Conservation (phyloP, 2,329 filamentous ascomycete species). For the Fusarium clavum region DNA sequence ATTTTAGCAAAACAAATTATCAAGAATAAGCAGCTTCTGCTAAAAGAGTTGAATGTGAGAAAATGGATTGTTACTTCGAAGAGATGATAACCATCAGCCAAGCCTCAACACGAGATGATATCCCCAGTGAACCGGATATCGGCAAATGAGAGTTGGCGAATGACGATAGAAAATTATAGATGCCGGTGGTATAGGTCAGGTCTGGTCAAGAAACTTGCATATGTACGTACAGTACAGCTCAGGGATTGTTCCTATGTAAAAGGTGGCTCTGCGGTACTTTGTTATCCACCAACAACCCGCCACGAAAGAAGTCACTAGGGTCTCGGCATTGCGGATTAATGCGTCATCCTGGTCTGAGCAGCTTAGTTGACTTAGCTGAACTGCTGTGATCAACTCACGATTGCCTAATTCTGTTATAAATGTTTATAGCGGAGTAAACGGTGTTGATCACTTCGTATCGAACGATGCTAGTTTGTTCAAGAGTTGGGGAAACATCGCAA, state of each 20-base stretch:
- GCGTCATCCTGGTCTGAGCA: constrained; percentile 21
- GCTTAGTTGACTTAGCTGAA: neutral
- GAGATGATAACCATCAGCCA: constrained; percentile 14
- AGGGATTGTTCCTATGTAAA: constrained; percentile 1
- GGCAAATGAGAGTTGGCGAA: constrained; percentile 10
- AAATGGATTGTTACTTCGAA: neutral
- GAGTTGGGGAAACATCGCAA: neutral
- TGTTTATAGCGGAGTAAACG: neutral
- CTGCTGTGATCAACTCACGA: constrained; percentile 2
- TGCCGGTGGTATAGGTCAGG: constrained; percentile 1
- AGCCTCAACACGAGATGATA: constrained; percentile 25
- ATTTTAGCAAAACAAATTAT: constrained; percentile 20
- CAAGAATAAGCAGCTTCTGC: neutral
- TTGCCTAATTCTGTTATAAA: constrained; percentile 1
- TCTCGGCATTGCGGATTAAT: neutral
- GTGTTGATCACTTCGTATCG: constrained; percentile 19
- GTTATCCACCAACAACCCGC: neutral
- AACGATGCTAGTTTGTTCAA: neutral
- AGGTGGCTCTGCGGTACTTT: constrained; percentile 8
- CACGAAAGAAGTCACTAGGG: neutral
- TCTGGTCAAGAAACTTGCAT: constrained; percentile 1
- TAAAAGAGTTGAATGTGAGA: neutral
- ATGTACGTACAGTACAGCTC: neutral
- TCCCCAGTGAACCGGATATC: constrained; percentile 8
- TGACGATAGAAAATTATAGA: constrained; percentile 4